phyloP scores from a whole-genome alignment of 139 green algal genomes.

The Chlorella vulgaris region DNA sequence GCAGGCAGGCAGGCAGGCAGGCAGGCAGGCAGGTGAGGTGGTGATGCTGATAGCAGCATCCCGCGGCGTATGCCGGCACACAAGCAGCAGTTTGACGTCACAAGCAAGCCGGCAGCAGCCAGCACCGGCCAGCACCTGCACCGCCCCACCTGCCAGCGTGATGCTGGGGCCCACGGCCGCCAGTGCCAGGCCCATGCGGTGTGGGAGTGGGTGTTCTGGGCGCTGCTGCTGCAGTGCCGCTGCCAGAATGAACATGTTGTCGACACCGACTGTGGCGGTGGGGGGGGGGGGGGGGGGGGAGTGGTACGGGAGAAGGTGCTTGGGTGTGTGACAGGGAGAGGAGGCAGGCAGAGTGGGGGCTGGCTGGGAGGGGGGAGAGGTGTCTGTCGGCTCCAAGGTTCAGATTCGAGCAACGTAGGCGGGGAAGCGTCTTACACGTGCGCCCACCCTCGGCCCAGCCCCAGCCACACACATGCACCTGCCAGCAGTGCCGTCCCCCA shows the following conservation, averaged over 20 bases:
- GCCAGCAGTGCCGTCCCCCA: too few species aligned
- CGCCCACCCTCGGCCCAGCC: background rate
- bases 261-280: slow-evolving; percentile 75
- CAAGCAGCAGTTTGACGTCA: too few species aligned
- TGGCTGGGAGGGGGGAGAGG: background rate
- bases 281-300: background rate
- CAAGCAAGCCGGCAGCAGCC: background rate
- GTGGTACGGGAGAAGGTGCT: background rate
- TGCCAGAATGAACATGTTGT: slow-evolving; percentile 97
- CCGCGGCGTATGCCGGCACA: too few species aligned
- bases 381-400: background rate
- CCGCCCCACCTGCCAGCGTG: slow-evolving; percentile 70
- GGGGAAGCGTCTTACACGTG: background rate
- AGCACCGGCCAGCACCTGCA: background rate
- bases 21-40: too few species aligned
- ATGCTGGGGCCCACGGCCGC: slow-evolving; percentile 83
- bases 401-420: background rate
- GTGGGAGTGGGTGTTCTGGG: slow-evolving; percentile 45
- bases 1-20: too few species aligned
- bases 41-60: too few species aligned
- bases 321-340: background rate
- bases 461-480: background rate
- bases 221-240: slow-evolving; percentile 73
- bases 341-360: background rate
- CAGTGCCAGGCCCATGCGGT: slow-evolving; percentile 75